Percentiles rank a stretch among this genome's conserved stretches.
phyloP scores from a whole-genome alignment of 106 monocot genomes.

The Ottelia alismoides region DNA sequence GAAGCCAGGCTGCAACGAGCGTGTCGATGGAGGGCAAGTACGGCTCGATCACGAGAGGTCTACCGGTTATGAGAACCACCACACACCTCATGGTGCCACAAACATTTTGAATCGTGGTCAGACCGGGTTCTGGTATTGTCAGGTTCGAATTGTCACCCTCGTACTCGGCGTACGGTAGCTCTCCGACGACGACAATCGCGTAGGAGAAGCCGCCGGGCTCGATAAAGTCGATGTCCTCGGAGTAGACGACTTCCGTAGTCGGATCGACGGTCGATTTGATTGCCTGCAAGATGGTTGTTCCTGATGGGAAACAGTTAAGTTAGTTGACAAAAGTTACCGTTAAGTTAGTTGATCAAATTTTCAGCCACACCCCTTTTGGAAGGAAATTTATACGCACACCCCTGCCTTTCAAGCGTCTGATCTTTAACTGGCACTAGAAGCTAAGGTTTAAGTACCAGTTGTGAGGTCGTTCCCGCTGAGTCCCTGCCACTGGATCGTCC shows the following conservation, averaged over 20 bases:
- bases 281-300: constrained; percentile 9
- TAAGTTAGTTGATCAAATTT: no score
- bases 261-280: constrained; percentile 6
- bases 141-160: constrained; percentile 14
- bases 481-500: no score
- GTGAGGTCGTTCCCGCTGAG: no score
- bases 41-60: constrained; percentile 8
- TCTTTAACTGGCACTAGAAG: no score
- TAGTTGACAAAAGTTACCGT: no score
- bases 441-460: no score
- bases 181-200: constrained; percentile 12
- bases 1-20: constrained; percentile 6
- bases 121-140: constrained; percentile 28
- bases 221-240: constrained; percentile 3
- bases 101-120: constrained; percentile 20
- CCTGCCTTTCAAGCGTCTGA: no score
- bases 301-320: no score
- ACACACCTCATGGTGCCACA: constrained; percentile 2
- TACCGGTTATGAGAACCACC: constrained; percentile 5
- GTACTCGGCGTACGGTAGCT: constrained; percentile 11
- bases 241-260: constrained; percentile 4
- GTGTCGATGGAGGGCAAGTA: constrained; percentile 2
- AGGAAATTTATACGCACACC: no score
- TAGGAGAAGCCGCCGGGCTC: constrained; percentile 9
- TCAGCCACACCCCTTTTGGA: no score